These are phyloP conservation scores for Phytophthora boehmeriae DNA, from an alignment of 352 stramenopile species.

Conservation along the genomic window DNA sequence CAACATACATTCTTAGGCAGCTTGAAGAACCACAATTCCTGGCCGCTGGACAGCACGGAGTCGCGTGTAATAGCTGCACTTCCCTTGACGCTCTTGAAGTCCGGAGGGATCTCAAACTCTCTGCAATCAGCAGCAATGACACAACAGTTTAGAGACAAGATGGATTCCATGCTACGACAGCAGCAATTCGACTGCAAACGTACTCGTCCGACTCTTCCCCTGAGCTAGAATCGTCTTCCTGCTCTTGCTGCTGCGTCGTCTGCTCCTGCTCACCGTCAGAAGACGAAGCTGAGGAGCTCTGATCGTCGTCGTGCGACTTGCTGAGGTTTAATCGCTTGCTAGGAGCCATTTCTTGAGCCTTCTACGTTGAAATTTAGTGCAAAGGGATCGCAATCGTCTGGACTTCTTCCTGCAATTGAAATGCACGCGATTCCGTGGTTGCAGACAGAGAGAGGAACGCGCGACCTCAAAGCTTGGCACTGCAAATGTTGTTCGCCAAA, in stretches of 20 bases:
- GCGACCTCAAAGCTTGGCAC: slow-evolving; percentile 5
- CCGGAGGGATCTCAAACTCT: slow-evolving; percentile 81
- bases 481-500: slow-evolving; percentile 15
- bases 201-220: slow-evolving; percentile 66
- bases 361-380: slow-evolving; percentile 7
- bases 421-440: background rate
- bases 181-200: slow-evolving; percentile 15
- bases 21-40: slow-evolving; percentile 90
- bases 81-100: slow-evolving; percentile 69
- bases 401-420: too few relatives aligned
- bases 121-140: slow-evolving; percentile 33
- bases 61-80: slow-evolving; percentile 66
- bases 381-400: slow-evolving; percentile 7
- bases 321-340: slow-evolving; percentile 73
- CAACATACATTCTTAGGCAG: slow-evolving; percentile 78
- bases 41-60: slow-evolving; percentile 64
- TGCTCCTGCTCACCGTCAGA: slow-evolving; percentile 43
- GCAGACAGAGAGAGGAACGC: slow-evolving; percentile 9
- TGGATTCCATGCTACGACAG: too few relatives aligned
- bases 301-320: slow-evolving; percentile 39
- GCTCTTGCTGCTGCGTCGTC: slow-evolving; percentile 18
- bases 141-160: too few relatives aligned
- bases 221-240: slow-evolving; percentile 42
- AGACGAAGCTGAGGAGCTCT: slow-evolving; percentile 45
- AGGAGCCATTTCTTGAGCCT: slow-evolving; percentile 42